These are phyloP conservation scores for Sclerotinia sclerotiorum DNA, from an alignment of 2,329 filamentous ascomycete species.

Conservation along the genomic window DNA sequence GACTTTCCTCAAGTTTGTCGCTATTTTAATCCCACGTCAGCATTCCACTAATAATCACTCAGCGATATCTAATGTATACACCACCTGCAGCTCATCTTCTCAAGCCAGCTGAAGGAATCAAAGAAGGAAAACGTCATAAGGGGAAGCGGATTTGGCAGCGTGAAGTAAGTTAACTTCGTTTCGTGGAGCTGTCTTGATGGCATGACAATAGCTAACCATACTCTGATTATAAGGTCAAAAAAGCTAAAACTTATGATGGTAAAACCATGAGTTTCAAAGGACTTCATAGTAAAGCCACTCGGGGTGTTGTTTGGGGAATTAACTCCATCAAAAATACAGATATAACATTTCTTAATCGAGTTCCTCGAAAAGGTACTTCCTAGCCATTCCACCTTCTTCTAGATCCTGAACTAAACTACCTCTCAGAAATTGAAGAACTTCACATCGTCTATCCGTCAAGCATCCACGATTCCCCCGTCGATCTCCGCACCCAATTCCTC, in stretches of 20 bases:
- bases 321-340: constrained; percentile 26
- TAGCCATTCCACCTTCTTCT: background rate
- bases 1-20: constrained; percentile 16
- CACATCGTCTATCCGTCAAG: background rate
- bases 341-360: constrained; percentile 26
- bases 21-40: background rate
- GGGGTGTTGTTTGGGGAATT: constrained; percentile 24
- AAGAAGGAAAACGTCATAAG: constrained; percentile 24
- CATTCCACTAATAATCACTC: background rate
- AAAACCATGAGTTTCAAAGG: constrained; percentile 25
- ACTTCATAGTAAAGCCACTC: constrained; percentile 25
- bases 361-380: constrained; percentile 24
- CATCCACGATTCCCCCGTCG: background rate
- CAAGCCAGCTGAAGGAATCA: constrained; percentile 24
- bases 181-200: background rate
- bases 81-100: constrained; percentile 25
- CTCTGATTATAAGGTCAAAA: constrained; percentile 21
- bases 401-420: background rate
- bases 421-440: constrained; percentile 12
- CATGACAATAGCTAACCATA: background rate
- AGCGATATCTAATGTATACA: constrained; percentile 27
- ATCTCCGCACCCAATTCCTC: constrained; percentile 6
- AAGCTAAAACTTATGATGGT: constrained; percentile 27
- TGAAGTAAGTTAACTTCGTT: constrained; percentile 19
- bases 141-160: constrained; percentile 25